A percentile compares a stretch with the other conserved stretches of the same genome.
Conservation (phyloP, 2,329 filamentous ascomycete genomes). For the Grosmannia penicillata region DNA sequence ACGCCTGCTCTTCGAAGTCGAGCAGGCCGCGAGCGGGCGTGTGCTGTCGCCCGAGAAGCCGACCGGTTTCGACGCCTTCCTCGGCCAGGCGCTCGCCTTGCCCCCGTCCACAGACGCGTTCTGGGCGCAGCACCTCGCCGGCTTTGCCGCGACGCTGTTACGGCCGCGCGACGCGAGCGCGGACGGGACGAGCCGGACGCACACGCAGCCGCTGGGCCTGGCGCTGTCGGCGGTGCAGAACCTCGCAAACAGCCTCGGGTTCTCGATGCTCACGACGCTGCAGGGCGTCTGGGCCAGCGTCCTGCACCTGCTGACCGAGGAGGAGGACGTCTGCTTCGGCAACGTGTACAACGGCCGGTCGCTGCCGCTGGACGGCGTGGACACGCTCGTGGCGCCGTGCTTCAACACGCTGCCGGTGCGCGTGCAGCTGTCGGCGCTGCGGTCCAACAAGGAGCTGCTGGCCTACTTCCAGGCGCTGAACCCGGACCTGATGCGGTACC, state of each 20-base stretch:
- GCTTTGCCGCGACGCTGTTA: conserved; percentile 24
- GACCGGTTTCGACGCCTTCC: conserved; percentile 48
- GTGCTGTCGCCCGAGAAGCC: conserved; percentile 25
- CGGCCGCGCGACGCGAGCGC: neutral
- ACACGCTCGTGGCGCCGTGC: conserved; percentile 69
- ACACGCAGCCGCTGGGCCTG: conserved; percentile 16
- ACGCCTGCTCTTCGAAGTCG: conserved; percentile 54
- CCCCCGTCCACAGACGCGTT: conserved; percentile 40
- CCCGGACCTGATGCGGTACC: conserved; percentile 44
- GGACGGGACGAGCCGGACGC: neutral
- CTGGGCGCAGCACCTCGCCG: conserved; percentile 45
- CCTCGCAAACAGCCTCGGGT: conserved; percentile 34
- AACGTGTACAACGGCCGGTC: conserved; percentile 72
- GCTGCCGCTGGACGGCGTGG: conserved; percentile 47
- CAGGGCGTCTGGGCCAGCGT: conserved; percentile 62
- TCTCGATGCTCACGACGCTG: conserved; percentile 50
- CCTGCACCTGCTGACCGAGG: conserved; percentile 38
- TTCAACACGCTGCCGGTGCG: conserved; percentile 80
- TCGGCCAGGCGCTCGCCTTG: conserved; percentile 39
- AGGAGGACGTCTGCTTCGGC: conserved; percentile 67
- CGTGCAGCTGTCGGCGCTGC: conserved; percentile 30
- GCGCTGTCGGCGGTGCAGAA: conserved; percentile 31
- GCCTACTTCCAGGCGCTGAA: conserved; percentile 23
- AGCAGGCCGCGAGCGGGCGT: conserved; percentile 36
- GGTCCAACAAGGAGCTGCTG: conserved; percentile 36